Evolutionary conservation across 2,329 filamentous ascomycete genomes (phyloP).

Genomic region (Chaetomiaceae sp.): DNA sequence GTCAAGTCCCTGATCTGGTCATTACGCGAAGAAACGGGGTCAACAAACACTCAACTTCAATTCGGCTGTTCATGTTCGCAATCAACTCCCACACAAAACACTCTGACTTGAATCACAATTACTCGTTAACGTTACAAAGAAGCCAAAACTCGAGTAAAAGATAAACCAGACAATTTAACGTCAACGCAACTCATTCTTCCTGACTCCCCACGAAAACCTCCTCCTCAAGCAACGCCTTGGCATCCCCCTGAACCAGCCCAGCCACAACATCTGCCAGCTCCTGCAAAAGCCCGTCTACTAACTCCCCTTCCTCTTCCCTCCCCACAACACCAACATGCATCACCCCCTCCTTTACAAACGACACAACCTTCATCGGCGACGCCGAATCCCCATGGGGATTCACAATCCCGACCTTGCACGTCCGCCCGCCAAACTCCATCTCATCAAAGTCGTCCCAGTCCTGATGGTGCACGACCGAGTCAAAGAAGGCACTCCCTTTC

Average conservation of each 20-base stretch:
- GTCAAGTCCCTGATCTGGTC: too few relatives aligned
- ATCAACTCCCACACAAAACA: too few relatives aligned
- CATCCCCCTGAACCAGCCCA: background rate
- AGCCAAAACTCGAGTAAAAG: too few relatives aligned
- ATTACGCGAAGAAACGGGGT: too few relatives aligned
- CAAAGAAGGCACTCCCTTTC: slow-evolving; percentile 48
- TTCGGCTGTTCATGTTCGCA: too few relatives aligned
- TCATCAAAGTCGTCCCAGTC: slow-evolving; percentile 38
- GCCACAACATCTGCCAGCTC: slow-evolving; percentile 27
- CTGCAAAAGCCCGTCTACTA: slow-evolving; percentile 33
- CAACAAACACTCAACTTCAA: too few relatives aligned
- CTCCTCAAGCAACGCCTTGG: background rate
- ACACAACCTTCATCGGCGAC: slow-evolving; percentile 42
- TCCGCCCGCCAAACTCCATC: slow-evolving; percentile 35
- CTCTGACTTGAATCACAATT: too few relatives aligned
- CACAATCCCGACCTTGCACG: slow-evolving; percentile 30
- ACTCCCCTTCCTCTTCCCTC: slow-evolving; percentile 34
- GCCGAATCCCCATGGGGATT: slow-evolving; percentile 37
- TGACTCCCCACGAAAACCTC: background rate
- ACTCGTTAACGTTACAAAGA: too few relatives aligned
- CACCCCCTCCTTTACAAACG: slow-evolving; percentile 38
- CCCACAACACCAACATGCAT: slow-evolving; percentile 42
- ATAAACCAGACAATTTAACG: too few relatives aligned
- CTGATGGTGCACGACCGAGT: slow-evolving; percentile 54
- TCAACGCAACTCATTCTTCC: too few relatives aligned